Conservation (phyloP, 805 yeast genomes). For the Monosporozyma siamensis region DNA sequence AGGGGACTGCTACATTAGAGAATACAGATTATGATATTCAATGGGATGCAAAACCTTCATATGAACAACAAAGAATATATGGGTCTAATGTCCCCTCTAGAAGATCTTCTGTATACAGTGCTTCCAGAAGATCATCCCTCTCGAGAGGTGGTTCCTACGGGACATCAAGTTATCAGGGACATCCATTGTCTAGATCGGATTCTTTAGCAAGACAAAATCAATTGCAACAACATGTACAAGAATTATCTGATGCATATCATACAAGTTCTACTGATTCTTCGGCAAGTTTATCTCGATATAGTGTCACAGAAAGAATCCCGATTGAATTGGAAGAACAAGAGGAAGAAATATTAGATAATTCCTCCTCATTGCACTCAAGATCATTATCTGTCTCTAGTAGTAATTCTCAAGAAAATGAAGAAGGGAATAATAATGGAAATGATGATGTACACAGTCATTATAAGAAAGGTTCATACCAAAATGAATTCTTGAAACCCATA, state of each 20-base stretch:
- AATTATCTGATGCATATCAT: constrained; percentile 8
- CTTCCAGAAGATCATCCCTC: constrained; percentile 16
- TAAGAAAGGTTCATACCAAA: constrained; percentile 24
- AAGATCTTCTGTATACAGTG: constrained; percentile 19
- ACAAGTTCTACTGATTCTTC: constrained; percentile 24
- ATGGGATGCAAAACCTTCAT: constrained; percentile 49
- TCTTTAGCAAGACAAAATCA: constrained; percentile 15
- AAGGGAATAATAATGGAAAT: constrained; percentile 16
- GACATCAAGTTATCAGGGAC: constrained; percentile 14
- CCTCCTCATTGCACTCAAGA: constrained; percentile 16
- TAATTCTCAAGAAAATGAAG: constrained; percentile 15
- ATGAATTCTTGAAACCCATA: constrained; percentile 26
- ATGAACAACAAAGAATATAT: constrained; percentile 37
- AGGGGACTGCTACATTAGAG: constrained; percentile 74
- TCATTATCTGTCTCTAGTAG: constrained; percentile 14
- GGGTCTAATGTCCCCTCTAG: constrained; percentile 24
- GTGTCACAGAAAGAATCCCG: constrained; percentile 33
- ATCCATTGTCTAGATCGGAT: constrained; percentile 12
- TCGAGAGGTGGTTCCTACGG: constrained; percentile 10
- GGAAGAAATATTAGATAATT: constrained; percentile 29
- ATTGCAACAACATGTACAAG: constrained; percentile 9
- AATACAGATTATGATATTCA: constrained; percentile 65
- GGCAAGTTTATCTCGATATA: constrained; percentile 31
- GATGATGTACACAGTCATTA: constrained; percentile 15
- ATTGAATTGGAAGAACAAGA: constrained; percentile 28